Evolutionary conservation across 192 early-diverging fungal genomes (phyloP).

Genomic region (Linnemannia elongata): DNA sequence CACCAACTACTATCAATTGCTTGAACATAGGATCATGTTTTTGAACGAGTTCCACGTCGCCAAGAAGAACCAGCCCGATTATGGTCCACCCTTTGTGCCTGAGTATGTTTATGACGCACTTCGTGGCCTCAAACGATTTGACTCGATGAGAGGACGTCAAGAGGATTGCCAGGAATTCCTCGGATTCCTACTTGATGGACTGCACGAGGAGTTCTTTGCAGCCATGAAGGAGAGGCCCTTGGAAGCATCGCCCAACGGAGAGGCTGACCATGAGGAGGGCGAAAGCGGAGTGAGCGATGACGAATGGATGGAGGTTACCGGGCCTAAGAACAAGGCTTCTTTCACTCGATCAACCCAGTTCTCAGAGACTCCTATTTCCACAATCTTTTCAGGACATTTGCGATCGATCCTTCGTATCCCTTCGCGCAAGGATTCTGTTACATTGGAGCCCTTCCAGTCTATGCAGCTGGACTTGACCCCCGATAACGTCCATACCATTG

Average conservation of each 20-base stretch:
- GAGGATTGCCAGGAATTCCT: conserved; percentile 99
- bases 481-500: conserved; percentile 80
- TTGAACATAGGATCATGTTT: conserved; percentile 66
- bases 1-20: background rate
- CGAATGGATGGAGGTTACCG: conserved; percentile 91
- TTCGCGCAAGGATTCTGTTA: conserved; percentile 83
- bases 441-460: conserved; percentile 88
- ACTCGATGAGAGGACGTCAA: conserved; percentile 85
- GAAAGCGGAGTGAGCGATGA: conserved; percentile 59
- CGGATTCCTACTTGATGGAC: conserved; percentile 91
- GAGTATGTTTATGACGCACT: conserved; percentile 95
- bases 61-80: conserved; percentile 58
- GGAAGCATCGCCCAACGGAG: conserved; percentile 27
- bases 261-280: conserved; percentile 24
- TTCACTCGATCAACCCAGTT: conserved; percentile 77
- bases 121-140: conserved; percentile 80
- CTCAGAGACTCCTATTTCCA: conserved; percentile 82
- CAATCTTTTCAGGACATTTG: conserved; percentile 88
- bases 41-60: conserved; percentile 68
- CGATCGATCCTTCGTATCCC: conserved; percentile 83
- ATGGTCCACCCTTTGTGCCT: conserved; percentile 87
- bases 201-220: conserved; percentile 90
- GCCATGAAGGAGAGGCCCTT: conserved; percentile 49
- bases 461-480: conserved; percentile 89
- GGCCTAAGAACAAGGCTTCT: conserved; percentile 82